Evolutionary conservation across 2,329 filamentous ascomycete species (phyloP).

Genomic region (Blastomyces emzantsi): DNA sequence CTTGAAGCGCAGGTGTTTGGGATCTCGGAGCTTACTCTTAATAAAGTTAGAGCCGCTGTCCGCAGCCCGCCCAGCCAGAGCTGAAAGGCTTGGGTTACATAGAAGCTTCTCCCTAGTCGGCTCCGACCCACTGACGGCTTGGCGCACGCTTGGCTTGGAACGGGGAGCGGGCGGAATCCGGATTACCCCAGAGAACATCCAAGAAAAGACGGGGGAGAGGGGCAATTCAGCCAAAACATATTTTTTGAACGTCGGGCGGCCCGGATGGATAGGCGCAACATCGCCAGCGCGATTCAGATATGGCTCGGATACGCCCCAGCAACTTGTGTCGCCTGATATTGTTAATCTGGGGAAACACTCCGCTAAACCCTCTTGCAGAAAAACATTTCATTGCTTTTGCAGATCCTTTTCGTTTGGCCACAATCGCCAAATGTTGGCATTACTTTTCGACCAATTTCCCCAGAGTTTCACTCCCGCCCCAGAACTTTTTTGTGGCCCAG

Average conservation of each 20-base stretch:
- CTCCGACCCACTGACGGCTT: neutral
- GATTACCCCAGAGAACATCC: neutral
- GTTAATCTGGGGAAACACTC: neutral
- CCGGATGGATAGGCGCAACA: no score
- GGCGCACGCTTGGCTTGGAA: neutral
- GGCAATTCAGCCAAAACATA: no score
- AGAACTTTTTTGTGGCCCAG: no score
- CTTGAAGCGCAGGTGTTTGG: neutral
- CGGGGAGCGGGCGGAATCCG: neutral
- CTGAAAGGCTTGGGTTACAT: constrained; percentile 5
- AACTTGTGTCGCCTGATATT: neutral
- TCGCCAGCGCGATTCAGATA: no score
- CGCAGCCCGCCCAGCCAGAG: neutral
- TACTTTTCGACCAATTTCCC: no score
- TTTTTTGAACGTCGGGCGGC: no score
- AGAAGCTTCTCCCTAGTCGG: neutral
- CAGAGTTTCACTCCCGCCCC: no score
- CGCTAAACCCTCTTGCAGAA: neutral
- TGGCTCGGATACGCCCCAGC: no score
- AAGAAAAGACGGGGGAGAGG: neutral
- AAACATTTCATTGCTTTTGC: neutral
- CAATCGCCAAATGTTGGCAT: no score
- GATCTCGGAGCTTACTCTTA: neutral
- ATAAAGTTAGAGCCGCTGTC: neutral
- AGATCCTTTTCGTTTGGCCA: neutral